Evolutionary conservation across 306 rosid genomes (phyloP), one percentile per base, ranked within the genome.

Genomic region (Senna tora): DNA sequence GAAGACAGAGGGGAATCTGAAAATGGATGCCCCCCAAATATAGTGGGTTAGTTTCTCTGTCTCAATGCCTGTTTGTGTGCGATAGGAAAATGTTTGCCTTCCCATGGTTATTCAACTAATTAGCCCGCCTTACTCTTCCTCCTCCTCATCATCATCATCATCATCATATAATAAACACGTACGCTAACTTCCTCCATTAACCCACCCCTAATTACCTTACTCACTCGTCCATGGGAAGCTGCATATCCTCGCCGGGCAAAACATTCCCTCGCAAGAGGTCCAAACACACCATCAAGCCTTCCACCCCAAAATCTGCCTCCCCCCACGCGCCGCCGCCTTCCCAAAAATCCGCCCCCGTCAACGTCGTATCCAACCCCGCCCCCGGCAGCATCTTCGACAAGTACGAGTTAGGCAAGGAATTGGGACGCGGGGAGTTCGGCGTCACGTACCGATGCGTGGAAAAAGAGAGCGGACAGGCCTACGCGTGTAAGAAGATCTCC

Each of bases 161-260:
- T 25, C 30, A 25, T 25, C 30, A 6, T 22, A 28, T 2, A 33
- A 17, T 33, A 5, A n/a, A n/a, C n/a, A n/a, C n/a, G n/a, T n/a
- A 8, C 10, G 6, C 46, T 4, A n/a, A 71, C n/a, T n/a, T 6
- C 43, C 36, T 6, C 4, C 38, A 32, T 30, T 21, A 52, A 36
- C 39, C 39, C 19, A 21, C 25, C 28, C 5, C 0, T 22, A 52
- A 46, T 43, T 17, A 9, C n/a, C n/a, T n/a, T n/a, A n/a, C n/a
- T n/a, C n/a, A n/a, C n/a, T 55, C 77, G 65, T 81, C 88, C 87
- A 93, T 91, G 98, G 98, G 98, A 84, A 79, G 91, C 83, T 94
- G 98, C 87, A 76, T 89, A 2, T 87, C 97, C 15, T 49, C 83
- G 17, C 82, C 89, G 11, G 81, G 79, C 8, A 83, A 76, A 49